Base-by-base conservation (phyloP, 2,329 filamentous ascomycete genomes). In the Pseudogymnoascus sp. region DNA sequence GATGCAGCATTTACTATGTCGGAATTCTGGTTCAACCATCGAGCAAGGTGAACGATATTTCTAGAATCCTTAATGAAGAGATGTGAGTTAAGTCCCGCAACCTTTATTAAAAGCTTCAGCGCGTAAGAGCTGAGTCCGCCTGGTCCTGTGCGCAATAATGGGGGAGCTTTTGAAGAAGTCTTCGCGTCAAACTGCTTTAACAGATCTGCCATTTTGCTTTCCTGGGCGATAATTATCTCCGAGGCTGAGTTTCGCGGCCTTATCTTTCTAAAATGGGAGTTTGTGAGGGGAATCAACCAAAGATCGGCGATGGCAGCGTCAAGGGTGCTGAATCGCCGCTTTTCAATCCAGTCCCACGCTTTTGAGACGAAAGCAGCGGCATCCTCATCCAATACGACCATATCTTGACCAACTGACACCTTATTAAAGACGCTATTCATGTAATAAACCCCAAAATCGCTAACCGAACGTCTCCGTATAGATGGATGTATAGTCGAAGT, bases 211-310 rank as follows among this genome's bases (percentile, higher is more conserved):
- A 60, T 14, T 41, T 60, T 38, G 2, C 62, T 60, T 0, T 1
- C 1, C 9, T 65, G 63, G 36, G 67, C 59, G 25, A 64, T 14
- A 23, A 64, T 60, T 1, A 64, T 42, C 16, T 42, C 33, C 9
- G 58, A 64, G 35, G 35, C 12, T 6, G 41, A 64, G 16, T 30
- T 52, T 36, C 11, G 25, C 12, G 66, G 62, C 35, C 61, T 64
- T 2, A 69, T 30, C 58, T 68, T 67, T 38, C 69, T 65, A 61
- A 69, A 66, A 8, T 42, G 58, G 1, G 67, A 62, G 49, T 68
- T 68, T 14, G 66, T 63, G 35, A 36, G 35, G 1, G 35, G 35
- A 36, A 36, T n/a, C 35, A 36, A 36, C 35, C 35, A 36, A 36
- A 36, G 35, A n/a, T 36, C 35, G 14, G 12, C 6, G 14, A 36